Conservation (phyloP, 352 stramenopile species). For the Phytopythium cucurbitacearum region DNA sequence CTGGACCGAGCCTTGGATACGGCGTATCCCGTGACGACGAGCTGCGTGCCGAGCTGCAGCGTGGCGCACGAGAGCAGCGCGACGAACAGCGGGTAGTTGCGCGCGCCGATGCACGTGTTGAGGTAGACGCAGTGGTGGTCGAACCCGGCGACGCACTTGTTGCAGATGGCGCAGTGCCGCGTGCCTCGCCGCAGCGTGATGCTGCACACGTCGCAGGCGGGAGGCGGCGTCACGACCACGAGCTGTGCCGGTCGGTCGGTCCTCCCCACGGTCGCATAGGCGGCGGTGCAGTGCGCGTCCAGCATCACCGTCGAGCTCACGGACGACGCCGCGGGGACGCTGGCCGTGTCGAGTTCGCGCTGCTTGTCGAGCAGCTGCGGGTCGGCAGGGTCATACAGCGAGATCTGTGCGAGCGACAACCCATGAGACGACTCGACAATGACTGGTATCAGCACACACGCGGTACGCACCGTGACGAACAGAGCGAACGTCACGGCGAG, state of each 20-base stretch:
- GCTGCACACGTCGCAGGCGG: constrained; percentile 32
- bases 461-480: constrained; percentile 20
- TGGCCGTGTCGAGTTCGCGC: constrained; percentile 7
- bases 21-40: constrained; percentile 39
- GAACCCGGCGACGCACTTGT: constrained; percentile 93
- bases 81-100: constrained; percentile 64
- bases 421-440: background rate
- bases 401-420: constrained; percentile 29
- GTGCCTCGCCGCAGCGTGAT: constrained; percentile 26
- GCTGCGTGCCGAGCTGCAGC: constrained; percentile 50
- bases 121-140: constrained; percentile 96
- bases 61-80: constrained; percentile 51
- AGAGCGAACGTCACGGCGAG: constrained; percentile 26
- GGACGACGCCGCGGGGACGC: constrained; percentile 4
- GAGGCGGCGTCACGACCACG: constrained; percentile 9
- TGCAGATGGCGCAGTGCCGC: constrained; percentile 90
- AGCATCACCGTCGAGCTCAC: background rate
- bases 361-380: constrained; percentile 14
- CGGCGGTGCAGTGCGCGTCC: background rate
- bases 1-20: constrained; percentile 9
- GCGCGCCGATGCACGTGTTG: constrained; percentile 91
- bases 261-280: constrained; percentile 1
- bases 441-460: background rate
- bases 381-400: constrained; percentile 38
- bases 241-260: background rate